These are phyloP conservation scores for Torulaspora maleeae DNA, from an alignment of 805 yeast species.

Conservation along the genomic window DNA sequence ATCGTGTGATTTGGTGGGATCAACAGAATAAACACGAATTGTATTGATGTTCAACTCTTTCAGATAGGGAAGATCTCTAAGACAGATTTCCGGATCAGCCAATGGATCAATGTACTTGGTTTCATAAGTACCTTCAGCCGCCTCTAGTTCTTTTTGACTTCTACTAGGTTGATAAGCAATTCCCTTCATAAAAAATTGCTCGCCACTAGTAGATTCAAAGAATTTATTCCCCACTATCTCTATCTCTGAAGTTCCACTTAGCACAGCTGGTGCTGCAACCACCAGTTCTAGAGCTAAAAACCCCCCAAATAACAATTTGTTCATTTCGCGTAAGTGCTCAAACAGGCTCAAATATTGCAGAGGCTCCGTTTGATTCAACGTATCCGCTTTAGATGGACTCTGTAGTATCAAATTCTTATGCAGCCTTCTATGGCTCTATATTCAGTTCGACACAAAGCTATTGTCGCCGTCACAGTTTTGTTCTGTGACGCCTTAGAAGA, in stretches of 20 bases:
- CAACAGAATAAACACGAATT: constrained; percentile 80
- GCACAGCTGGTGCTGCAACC: constrained; percentile 4
- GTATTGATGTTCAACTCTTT: constrained; percentile 65
- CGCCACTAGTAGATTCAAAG: constrained; percentile 63
- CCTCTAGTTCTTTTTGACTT: constrained; percentile 37
- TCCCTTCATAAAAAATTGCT: constrained; percentile 84
- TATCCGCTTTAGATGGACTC: background rate
- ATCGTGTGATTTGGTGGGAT: constrained; percentile 66
- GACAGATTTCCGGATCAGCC: constrained; percentile 62
- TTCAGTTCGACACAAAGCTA: background rate
- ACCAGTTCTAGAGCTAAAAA: background rate
- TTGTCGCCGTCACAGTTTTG: background rate
- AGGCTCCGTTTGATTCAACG: too few species aligned
- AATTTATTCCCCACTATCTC: constrained; percentile 71
- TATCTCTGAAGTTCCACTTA: constrained; percentile 36
- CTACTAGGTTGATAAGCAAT: constrained; percentile 76
- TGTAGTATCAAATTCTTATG: background rate
- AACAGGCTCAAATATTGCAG: background rate
- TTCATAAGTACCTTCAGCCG: constrained; percentile 16
- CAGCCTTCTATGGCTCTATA: too few species aligned
- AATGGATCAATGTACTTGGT: constrained; percentile 63
- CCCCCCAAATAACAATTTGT: background rate
- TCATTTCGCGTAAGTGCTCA: background rate
- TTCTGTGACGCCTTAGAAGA: constrained; percentile 5
- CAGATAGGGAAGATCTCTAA: constrained; percentile 79